phyloP scores from a whole-genome alignment of 169 alveolate species.

The Plasmodium vivax region DNA sequence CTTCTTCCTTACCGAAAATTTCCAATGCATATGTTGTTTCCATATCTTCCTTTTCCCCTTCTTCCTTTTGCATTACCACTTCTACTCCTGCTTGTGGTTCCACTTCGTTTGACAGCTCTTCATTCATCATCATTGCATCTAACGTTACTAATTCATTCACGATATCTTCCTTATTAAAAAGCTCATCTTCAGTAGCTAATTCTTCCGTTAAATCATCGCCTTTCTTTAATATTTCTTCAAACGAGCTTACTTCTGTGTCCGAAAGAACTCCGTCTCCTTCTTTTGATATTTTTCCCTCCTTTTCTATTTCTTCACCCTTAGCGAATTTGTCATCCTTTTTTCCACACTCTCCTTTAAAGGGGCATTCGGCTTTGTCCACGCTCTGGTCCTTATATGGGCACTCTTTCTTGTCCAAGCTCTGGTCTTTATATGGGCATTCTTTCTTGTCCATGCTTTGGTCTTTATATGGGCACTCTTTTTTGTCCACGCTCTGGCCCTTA shows the following conservation, averaged over 20 bases:
- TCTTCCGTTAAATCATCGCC: background rate
- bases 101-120: background rate
- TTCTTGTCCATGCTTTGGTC: no score
- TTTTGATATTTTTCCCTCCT: background rate
- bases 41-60: background rate
- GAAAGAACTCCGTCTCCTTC: background rate
- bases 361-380: background rate
- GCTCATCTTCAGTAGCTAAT: background rate
- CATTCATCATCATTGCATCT: background rate
- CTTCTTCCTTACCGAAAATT: background rate
- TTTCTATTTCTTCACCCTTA: background rate
- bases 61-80: background rate
- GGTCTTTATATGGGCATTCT: no score
- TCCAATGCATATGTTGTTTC: background rate
- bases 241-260: background rate
- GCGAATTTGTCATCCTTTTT: background rate
- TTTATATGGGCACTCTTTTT: no score
- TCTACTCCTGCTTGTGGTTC: background rate
- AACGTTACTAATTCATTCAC: background rate
- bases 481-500: no score
- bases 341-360: background rate
- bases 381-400: background rate
- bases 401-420: no score
- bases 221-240: background rate
- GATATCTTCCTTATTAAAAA: background rate